Percentiles rank a stretch among this genome's conserved stretches.
Evolutionary conservation across 2,329 filamentous ascomycete species (phyloP).

Genomic region (Aspergillus sp.): DNA sequence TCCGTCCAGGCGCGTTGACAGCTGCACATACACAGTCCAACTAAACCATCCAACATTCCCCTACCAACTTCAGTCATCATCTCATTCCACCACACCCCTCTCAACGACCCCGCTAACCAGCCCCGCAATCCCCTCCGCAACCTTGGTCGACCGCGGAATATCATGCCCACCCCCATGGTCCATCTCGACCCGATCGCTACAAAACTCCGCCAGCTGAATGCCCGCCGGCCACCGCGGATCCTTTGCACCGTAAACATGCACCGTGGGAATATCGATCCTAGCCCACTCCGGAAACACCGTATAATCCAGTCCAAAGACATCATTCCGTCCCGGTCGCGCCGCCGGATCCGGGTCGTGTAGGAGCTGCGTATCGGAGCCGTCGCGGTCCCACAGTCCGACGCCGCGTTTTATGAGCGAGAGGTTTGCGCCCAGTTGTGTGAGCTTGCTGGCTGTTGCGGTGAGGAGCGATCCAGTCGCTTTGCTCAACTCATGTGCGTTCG

Average conservation of each 20-base stretch:
- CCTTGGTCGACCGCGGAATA: slow-evolving; percentile 1
- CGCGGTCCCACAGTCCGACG: not conserved
- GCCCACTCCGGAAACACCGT: slow-evolving; percentile 1
- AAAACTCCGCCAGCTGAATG: slow-evolving; percentile 14
- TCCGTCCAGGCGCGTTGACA: too few species aligned
- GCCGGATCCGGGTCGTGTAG: not conserved
- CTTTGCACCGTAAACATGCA: slow-evolving; percentile 9
- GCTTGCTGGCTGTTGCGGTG: not conserved
- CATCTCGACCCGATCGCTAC: not conserved
- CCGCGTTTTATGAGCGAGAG: not conserved
- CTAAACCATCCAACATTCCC: too few species aligned
- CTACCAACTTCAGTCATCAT: too few species aligned
- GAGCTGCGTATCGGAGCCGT: not conserved
- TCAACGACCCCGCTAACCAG: not conserved
- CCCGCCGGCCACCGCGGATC: slow-evolving; percentile 8
- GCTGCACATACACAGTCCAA: too few species aligned
- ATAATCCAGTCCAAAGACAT: slow-evolving; percentile 11
- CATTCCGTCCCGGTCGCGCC: not conserved
- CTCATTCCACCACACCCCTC: not conserved
- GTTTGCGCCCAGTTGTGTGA: not conserved
- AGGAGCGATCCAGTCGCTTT: not conserved
- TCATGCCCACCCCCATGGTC: slow-evolving; percentile 13
- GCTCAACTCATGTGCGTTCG: not conserved
- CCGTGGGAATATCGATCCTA: not conserved
- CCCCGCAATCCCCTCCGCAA: slow-evolving; percentile 1